These are phyloP conservation scores for Lecanicillium sp. DNA, from an alignment of 2,329 filamentous ascomycete genomes.

Conservation along the genomic window DNA sequence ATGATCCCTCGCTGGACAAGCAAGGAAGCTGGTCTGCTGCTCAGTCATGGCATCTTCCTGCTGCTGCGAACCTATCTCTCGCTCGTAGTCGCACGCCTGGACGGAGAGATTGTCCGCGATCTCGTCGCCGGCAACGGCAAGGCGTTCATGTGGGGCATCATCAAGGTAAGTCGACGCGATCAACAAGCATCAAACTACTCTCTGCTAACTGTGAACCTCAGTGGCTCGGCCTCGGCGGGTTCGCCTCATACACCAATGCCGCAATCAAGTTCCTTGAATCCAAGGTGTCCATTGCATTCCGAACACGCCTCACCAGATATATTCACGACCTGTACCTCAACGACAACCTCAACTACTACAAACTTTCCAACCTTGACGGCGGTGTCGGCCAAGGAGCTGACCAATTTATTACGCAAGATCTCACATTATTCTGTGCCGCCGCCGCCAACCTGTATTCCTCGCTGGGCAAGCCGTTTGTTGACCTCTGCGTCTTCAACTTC, in stretches of 20 bases:
- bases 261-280: conserved; percentile 99
- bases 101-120: conserved; percentile 94
- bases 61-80: conserved; percentile 92
- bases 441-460: conserved; percentile 93
- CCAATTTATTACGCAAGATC: conserved; percentile 94
- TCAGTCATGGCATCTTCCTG: conserved; percentile 84
- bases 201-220: conserved; percentile 17
- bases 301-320: conserved; percentile 87
- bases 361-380: conserved; percentile 84
- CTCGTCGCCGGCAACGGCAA: conserved; percentile 91
- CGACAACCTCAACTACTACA: conserved; percentile 93
- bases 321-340: conserved; percentile 97
- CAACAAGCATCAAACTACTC: not conserved
- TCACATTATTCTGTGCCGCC: conserved; percentile 89
- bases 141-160: conserved; percentile 77
- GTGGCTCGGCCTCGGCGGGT: conserved; percentile 89
- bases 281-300: conserved; percentile 96
- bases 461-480: conserved; percentile 95
- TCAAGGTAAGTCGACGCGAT: conserved; percentile 49
- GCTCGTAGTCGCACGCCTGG: conserved; percentile 81
- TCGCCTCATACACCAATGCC: conserved; percentile 95
- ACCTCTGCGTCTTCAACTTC: conserved; percentile 96
- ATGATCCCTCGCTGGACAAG: conserved; percentile 95
- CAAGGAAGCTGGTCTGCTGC: conserved; percentile 84
- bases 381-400: conserved; percentile 88